Conservation (phyloP, 176 grass and related monocot species). For the sorghum (Sorghum bicolor) region DNA sequence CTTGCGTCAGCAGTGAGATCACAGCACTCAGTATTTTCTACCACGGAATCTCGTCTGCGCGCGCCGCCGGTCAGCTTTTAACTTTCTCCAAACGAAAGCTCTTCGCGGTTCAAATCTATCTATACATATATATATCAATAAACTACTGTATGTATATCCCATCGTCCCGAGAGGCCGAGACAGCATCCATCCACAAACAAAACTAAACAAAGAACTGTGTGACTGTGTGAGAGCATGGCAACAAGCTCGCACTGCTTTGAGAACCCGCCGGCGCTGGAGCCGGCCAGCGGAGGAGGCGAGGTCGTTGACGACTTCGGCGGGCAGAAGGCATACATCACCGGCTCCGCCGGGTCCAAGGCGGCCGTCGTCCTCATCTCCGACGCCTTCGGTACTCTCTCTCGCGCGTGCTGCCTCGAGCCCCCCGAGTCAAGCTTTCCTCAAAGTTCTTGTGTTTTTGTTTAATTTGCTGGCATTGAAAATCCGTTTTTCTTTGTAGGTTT, state of each 20-base stretch:
- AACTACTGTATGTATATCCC: not conserved
- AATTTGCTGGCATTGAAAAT: not conserved
- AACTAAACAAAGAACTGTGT: not conserved
- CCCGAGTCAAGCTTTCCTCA: not conserved
- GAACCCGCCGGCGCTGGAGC: constrained; percentile 50
- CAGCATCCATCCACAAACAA: not conserved
- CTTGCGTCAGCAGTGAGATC: constrained; percentile 11
- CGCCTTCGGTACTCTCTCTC: no score
- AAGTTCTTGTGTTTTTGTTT: not conserved
- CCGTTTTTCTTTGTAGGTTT: constrained; percentile 33
- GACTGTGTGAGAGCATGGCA: constrained; percentile 41
- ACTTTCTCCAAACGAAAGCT: not conserved
- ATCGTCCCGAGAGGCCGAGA: not conserved
- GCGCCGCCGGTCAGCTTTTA: no score
- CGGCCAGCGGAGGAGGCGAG: constrained; percentile 44
- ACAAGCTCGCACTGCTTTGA: constrained; percentile 67
- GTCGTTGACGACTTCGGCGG: constrained; percentile 71
- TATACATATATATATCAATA: not conserved
- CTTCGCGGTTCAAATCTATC: not conserved
- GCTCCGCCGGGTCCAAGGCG: constrained; percentile 36
- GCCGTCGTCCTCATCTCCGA: constrained; percentile 74
- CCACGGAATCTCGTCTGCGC: not conserved
- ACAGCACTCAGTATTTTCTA: not conserved
- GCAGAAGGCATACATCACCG: constrained; percentile 52
- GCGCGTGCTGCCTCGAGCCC: no score